Base-by-base conservation (phyloP, 2,329 filamentous ascomycete species). In the Penicillium sp. region DNA sequence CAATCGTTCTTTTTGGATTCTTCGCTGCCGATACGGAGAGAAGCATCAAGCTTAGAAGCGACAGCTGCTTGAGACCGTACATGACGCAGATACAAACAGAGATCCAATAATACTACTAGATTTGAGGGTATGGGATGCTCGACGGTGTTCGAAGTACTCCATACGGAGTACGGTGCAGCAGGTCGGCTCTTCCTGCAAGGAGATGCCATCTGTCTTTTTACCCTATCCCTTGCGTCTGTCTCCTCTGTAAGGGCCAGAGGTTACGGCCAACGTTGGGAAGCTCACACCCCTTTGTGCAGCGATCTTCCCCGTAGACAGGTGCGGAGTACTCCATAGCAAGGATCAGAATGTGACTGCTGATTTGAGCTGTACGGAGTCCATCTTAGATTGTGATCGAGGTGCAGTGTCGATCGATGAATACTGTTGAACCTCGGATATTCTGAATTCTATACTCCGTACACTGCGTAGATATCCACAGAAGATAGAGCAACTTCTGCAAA, bases 21-120 rank as follows among this genome's bases (percentile, higher is more conserved):
- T 63, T 58, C 8, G 51, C 43, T 5, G 63, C 64, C 10, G 57
- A 60, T 9, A 50, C 63, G 3, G 63, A 56, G 5, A 66, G 48
- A 42, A 66, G 50, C 58, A 65, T 56, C n/a, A 65, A 56, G 60
- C 63, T 64, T 53, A 65, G 18, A 20, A 64, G 31, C 7, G 60
- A 55, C 16, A 66, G 51, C 45, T 61, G 57, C 22, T 64, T 66
- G 22, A 65, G 50, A 34, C 58, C 58, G 53, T 61, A 64, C 64
- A 66, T 66, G 46, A 44, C 18, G 35, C 18, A 24, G 26, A 22
- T 50, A 38, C n/a, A 26, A 8, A 11, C 13, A 51, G n/a, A 37
- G 39, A 4, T 35, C 22, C n/a, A 24, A 32, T 13, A 16, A 32
- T n/a, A 31, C 18, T n/a, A 31, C 18, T 31, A 43, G 26, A 55